Conservation (phyloP, 306 rosid genomes). For the apple (Malus domestica) region ASM211411v1 NC_041804.1:6567501-6568000, state of each 20-base stretch:
- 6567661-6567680: constrained; percentile 1
- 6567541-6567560: not conserved
- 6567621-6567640: not conserved
- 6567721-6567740: constrained; percentile 36
- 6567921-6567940: too few species aligned
- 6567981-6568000: too few species aligned
- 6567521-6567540: constrained; percentile 21
- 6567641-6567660: not conserved
- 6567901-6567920: not conserved
- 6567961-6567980: too few species aligned
- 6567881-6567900: not conserved
- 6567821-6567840: constrained; percentile 23
- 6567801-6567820: constrained; percentile 13
- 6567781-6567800: constrained; percentile 8
- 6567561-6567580: not conserved
- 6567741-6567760: constrained; percentile 35
- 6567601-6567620: not conserved
- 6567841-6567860: not conserved
- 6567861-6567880: not conserved
- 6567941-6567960: too few species aligned
- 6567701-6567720: constrained; percentile 7
- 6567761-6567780: constrained; percentile 30
- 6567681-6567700: constrained; percentile 1
- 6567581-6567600: not conserved
- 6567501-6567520: constrained; percentile 30